A percentile compares a stretch with the other conserved stretches of the same genome.
Conservation (phyloP, 176 grass and related monocot species). For the Urochloa ruziziensis region DNA sequence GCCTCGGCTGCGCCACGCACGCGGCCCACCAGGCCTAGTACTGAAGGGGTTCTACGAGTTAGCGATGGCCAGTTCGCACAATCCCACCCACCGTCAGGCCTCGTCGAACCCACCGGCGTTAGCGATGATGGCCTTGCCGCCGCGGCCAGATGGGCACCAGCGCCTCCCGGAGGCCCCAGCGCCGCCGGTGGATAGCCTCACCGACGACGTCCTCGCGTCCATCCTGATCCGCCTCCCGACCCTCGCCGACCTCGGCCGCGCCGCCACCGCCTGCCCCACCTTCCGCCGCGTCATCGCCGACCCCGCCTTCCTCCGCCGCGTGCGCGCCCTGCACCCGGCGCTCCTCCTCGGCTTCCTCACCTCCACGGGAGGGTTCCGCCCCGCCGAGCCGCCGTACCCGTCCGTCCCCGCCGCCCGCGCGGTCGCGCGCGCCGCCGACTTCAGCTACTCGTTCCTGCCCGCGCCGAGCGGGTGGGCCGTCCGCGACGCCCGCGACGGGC, state of each 20-base stretch:
- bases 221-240: constrained; percentile 26
- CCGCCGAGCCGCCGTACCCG: constrained; percentile 12
- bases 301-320: constrained; percentile 29
- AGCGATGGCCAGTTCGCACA: no score
- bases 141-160: background rate
- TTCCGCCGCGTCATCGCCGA: constrained; percentile 13
- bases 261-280: constrained; percentile 10
- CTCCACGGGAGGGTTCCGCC: background rate
- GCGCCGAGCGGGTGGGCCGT: background rate
- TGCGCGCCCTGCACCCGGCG: constrained; percentile 13
- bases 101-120: background rate
- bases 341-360: constrained; percentile 16
- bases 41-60: no score
- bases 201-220: constrained; percentile 17
- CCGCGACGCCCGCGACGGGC: constrained; percentile 29
- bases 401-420: background rate
- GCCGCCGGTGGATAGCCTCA: background rate
- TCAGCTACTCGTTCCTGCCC: constrained; percentile 32
- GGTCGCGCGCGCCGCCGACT: constrained; percentile 20
- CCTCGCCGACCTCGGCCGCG: constrained; percentile 6
- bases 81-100: background rate
- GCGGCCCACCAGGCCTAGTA: no score
- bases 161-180: background rate
- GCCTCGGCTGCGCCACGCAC: no score
- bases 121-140: background rate